A percentile compares a stretch with the other conserved stretches of the same genome.
These are phyloP conservation scores for Climacium dendroides DNA, from an alignment of 225 moss, liverwort and hornwort species.

Conservation along the genomic window DNA sequence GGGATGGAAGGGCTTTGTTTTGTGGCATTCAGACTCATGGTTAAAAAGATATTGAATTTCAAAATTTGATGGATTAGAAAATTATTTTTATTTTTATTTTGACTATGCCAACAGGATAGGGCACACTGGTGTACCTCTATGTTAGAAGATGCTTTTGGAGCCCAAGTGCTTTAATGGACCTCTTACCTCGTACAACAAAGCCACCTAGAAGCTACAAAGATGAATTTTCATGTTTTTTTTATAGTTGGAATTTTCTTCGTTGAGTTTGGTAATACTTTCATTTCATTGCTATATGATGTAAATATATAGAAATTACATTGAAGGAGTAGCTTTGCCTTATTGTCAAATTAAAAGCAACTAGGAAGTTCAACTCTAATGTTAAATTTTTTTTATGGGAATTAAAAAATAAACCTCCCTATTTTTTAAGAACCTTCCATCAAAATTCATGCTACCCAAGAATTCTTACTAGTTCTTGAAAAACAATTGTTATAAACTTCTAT, in stretches of 20 bases:
- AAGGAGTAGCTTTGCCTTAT: background rate
- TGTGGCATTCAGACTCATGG: too few relatives aligned
- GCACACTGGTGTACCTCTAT: too few relatives aligned
- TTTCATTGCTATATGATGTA: background rate
- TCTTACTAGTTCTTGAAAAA: accelerated
- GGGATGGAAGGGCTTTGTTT: too few relatives aligned
- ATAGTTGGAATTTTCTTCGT: background rate
- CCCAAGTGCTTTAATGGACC: background rate
- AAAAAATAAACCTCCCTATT: background rate
- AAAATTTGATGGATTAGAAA: too few relatives aligned
- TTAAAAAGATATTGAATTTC: too few relatives aligned
- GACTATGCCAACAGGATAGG: too few relatives aligned
- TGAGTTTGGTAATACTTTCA: accelerated
- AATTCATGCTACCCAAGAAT: accelerated
- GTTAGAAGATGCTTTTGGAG: background rate
- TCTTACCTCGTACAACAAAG: background rate
- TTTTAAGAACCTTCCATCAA: background rate
- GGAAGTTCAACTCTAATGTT: background rate
- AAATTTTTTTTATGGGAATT: accelerated
- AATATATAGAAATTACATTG: background rate
- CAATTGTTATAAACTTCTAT: background rate
- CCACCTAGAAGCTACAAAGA: accelerated
- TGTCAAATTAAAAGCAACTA: too few relatives aligned
- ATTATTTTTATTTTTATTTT: too few relatives aligned
- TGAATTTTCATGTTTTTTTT: background rate